Evolutionary conservation across 192 early-diverging fungal species (phyloP).

Genomic region (Entomortierella lignicola): DNA sequence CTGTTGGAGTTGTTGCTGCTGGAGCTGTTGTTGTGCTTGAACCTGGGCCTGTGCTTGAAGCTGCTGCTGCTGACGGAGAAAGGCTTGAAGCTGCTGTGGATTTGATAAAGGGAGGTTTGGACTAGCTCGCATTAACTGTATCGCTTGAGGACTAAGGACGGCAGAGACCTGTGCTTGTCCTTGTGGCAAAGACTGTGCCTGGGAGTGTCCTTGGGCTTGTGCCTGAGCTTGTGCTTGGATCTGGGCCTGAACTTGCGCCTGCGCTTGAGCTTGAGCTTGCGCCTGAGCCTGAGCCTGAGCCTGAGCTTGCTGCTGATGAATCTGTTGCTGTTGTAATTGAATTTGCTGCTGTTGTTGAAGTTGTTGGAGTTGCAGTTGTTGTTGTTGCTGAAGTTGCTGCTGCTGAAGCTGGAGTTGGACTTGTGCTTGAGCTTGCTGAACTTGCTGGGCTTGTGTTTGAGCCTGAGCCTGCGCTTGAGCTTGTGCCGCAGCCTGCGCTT

Average conservation of each 20-base stretch:
- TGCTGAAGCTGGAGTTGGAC: constrained; percentile 21
- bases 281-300: constrained; percentile 33
- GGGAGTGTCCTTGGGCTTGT: no score
- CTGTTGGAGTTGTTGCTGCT: constrained; percentile 25
- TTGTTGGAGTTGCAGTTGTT: constrained; percentile 38
- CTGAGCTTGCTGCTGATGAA: constrained; percentile 28
- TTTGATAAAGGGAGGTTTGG: constrained; percentile 21
- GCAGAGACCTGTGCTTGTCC: constrained; percentile 16
- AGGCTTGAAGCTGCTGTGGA: constrained; percentile 25
- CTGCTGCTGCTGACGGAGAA: constrained; percentile 14
- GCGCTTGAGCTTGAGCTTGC: no score
- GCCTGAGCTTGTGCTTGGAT: no score
- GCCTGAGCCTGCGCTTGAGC: constrained; percentile 24
- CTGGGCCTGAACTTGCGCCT: no score
- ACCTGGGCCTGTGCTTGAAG: neutral
- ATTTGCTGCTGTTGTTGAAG: constrained; percentile 41
- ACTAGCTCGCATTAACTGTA: constrained; percentile 25
- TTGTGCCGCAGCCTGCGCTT: constrained; percentile 20
- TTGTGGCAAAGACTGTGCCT: no score
- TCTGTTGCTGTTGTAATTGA: constrained; percentile 40
- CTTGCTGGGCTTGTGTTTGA: constrained; percentile 22
- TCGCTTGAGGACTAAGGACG: constrained; percentile 24
- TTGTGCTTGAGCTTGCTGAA: constrained; percentile 31
- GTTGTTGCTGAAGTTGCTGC: constrained; percentile 40
- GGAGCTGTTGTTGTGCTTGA: constrained; percentile 17